phyloP scores from a whole-genome alignment of 495 filamentous ascomycete species.

The Cercophora newfieldiana region DNA sequence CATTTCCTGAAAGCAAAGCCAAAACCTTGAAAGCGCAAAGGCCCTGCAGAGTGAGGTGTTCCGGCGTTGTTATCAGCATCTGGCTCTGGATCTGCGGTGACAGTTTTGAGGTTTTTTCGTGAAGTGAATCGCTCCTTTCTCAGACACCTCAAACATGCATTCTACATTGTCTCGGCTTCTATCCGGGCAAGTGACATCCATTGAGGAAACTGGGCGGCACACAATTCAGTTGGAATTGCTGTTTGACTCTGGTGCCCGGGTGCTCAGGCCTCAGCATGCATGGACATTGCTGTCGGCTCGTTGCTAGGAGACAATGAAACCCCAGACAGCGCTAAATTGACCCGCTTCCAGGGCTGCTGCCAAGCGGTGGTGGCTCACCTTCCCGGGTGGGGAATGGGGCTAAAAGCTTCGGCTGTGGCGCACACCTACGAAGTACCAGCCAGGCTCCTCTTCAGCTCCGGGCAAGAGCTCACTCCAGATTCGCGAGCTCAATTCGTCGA shows the following conservation, averaged over 20 bases:
- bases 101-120: neutral
- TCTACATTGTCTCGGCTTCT: neutral
- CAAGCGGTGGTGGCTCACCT: neutral
- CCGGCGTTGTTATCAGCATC: too few species aligned
- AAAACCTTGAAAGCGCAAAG: too few species aligned
- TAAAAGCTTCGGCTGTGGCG: neutral
- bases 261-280: neutral
- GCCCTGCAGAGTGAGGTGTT: too few species aligned
- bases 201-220: neutral
- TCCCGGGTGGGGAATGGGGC: neutral
- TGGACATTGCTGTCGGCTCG: constrained; percentile 4
- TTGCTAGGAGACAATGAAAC: constrained; percentile 11
- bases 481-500: neutral
- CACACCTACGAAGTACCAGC: too few species aligned
- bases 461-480: neutral
- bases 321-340: neutral
- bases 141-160: neutral
- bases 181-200: too few species aligned
- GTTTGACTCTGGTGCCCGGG: neutral
- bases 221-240: neutral
- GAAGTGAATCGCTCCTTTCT: neutral
- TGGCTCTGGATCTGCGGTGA: neutral
- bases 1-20: neutral
- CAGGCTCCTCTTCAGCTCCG: neutral
- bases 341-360: neutral